Evolutionary conservation across 2,329 filamentous ascomycete species (phyloP), one percentile per base, ranked within the genome.

Genomic region (Cercospora sesami): DNA sequence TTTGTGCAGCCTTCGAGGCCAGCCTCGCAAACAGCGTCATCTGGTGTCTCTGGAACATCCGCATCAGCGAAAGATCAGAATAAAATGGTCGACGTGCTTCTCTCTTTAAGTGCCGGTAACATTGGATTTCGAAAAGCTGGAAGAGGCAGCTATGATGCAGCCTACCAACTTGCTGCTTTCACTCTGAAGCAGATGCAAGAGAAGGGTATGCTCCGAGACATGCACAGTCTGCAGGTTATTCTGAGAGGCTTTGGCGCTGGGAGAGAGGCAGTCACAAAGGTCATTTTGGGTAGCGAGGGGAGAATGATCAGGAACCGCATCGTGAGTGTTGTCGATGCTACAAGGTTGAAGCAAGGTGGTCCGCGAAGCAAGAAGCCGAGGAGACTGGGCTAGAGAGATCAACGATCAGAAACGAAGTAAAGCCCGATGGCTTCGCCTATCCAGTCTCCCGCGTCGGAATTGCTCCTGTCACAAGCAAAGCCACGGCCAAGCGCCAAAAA

Each of bases 281-380:
- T 94, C 5, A 82, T 99, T 67, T 82, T 99, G 80, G 94, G 94
- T 39, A 89, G 85, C 23, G 94, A 99, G 79, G 95, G 95, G 66
- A 89, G 87, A 77, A 79, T 88, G 74, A 81, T 98, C 72, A 87
- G 93, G 73, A 83, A 86, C 33, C 89, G 91, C 82, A 91, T 99
- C 72, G 84, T 88, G 51, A 89, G 89, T 74, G 91, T 99, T 69
- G 89, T 91, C 33, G 95, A 99, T 82, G 86, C 88, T 48, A 98
- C 94, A 65, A 91, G 91, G 76, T 81, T 98, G 80, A 99, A 99
- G 85, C 97, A 98, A 84, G 95, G 94, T 81, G 96, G 95, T 77
- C 92, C 91, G 45, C 91, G 94, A 81, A 94, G 93, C 83, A 87
- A 86, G 80, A 92, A 90, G 79, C 90, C 89, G 45, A 94, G 94